A percentile compares a stretch with the other conserved stretches of the same genome.
These are phyloP conservation scores for Triadica sebifera DNA, from an alignment of 345 rosid species.

Conservation along the genomic window DNA sequence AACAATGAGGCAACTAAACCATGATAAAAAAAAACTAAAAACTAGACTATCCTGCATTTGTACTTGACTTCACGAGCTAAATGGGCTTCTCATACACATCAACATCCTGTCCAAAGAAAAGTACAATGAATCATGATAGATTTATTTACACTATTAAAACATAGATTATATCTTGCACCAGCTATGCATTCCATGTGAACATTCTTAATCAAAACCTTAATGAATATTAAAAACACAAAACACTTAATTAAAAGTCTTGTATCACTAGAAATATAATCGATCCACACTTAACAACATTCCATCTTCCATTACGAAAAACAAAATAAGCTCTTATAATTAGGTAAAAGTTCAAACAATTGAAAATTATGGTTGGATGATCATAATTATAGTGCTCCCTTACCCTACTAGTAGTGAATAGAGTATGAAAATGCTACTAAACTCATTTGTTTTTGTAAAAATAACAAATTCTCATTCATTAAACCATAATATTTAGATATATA, in stretches of 20 bases:
- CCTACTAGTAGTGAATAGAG: too few species aligned
- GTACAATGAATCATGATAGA: conserved; percentile 5
- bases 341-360: too few species aligned
- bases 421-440: too few species aligned
- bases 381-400: too few species aligned
- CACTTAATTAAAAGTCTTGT: not conserved
- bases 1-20: not conserved
- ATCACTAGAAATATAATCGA: not conserved
- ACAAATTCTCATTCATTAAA: too few species aligned
- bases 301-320: not conserved
- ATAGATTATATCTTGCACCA: not conserved
- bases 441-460: too few species aligned
- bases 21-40: not conserved
- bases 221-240: not conserved
- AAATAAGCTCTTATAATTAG: not conserved
- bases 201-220: not conserved
- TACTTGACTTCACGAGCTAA: conserved; percentile 26
- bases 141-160: not conserved
- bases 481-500: too few species aligned
- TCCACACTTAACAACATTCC: too few species aligned
- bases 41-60: not conserved
- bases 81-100: conserved; percentile 31
- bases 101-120: conserved; percentile 43
- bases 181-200: not conserved
- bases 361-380: not conserved